Evolutionary conservation across 2,329 filamentous ascomycete genomes (phyloP).

Genomic region (Fusarium miscanthi): DNA sequence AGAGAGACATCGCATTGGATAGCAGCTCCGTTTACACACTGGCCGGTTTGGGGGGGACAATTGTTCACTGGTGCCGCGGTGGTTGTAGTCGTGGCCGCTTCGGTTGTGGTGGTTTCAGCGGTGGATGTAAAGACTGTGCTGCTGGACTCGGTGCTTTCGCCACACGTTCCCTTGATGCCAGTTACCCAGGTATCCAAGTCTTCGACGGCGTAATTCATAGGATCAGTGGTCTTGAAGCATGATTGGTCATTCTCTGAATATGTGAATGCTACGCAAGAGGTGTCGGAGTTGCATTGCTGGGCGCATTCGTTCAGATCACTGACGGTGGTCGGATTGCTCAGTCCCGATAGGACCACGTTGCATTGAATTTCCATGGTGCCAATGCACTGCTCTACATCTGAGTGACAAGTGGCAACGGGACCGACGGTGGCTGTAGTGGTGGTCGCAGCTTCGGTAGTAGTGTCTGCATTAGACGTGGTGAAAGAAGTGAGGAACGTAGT

Average conservation of each 20-base stretch:
- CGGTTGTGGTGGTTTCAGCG: not conserved
- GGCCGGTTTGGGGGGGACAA: not conserved
- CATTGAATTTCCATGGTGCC: not conserved
- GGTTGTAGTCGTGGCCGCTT: not conserved
- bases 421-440: not conserved
- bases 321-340: rapidly evolving
- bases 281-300: not conserved
- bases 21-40: not conserved
- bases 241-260: rapidly evolving
- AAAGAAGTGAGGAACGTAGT: not conserved
- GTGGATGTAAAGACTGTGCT: not conserved
- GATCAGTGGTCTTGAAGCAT: not conserved
- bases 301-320: not conserved
- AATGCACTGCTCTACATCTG: not conserved
- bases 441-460: not conserved
- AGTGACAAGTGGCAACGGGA: rapidly evolving
- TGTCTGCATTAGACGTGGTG: not conserved
- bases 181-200: rapidly evolving
- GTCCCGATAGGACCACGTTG: rapidly evolving
- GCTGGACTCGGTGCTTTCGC: rapidly evolving
- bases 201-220: too few relatives aligned
- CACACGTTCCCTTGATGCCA: not conserved
- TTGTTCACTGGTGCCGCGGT: not conserved
- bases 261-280: not conserved
- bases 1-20: not conserved